phyloP scores from a whole-genome alignment of 2,329 filamentous ascomycete genomes.

The Daldinia sp. region DNA sequence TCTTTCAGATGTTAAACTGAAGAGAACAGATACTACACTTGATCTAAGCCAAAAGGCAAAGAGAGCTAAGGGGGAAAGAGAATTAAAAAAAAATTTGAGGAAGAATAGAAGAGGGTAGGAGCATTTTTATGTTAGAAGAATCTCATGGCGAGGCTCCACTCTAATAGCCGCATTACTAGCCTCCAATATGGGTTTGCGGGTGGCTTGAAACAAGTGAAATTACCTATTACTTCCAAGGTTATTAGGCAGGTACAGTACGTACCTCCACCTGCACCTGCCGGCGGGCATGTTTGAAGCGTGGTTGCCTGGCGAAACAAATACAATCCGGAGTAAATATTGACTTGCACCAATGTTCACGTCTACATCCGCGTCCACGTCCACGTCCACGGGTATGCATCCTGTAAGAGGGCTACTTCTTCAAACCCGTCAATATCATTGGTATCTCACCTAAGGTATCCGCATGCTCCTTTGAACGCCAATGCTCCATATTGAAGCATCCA shows the following conservation, averaged over 20 bases:
- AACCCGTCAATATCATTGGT: not conserved
- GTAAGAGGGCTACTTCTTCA: not conserved
- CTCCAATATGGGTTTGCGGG: constrained; percentile 8
- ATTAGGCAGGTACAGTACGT: too few species aligned
- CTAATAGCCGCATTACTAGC: constrained; percentile 13
- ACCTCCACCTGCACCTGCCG: too few species aligned
- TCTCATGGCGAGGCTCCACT: not conserved
- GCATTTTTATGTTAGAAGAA: constrained; percentile 4
- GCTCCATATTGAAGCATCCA: constrained; percentile 23
- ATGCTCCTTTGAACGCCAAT: not conserved
- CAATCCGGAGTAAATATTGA: constrained; percentile 36
- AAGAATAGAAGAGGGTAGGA: not conserved
- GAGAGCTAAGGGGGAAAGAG: constrained; percentile 32
- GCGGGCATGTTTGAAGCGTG: not conserved
- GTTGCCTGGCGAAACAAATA: constrained; percentile 33
- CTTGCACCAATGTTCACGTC: too few species aligned
- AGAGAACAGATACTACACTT: constrained; percentile 39
- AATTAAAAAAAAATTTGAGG: constrained; percentile 1
- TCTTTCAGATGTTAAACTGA: constrained; percentile 38
- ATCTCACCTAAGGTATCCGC: constrained; percentile 15
- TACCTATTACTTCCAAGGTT: not conserved
- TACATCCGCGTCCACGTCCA: too few species aligned
- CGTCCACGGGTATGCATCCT: not conserved
- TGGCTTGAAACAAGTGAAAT: constrained; percentile 10
- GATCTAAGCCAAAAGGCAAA: constrained; percentile 39